phyloP scores from a whole-genome alignment of 2,329 filamentous ascomycete genomes.

The Aspergillus persii region DNA sequence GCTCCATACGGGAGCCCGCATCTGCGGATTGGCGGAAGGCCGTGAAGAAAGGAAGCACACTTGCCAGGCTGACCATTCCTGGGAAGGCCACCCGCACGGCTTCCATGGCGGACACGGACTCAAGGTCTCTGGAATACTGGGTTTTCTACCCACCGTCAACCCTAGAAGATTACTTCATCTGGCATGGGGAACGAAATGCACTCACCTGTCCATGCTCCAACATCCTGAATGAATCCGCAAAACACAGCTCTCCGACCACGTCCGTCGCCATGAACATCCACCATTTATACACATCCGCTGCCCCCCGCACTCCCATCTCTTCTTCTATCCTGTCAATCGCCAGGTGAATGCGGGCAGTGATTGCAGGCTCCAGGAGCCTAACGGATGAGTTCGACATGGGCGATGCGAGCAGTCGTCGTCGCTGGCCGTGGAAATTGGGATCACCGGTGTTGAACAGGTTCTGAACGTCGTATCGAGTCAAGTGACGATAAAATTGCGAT shows the following conservation, averaged over 20 bases:
- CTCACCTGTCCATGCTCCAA: constrained; percentile 50
- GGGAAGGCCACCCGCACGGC: constrained; percentile 1
- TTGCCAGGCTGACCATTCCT: constrained; percentile 18
- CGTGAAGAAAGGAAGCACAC: constrained; percentile 19
- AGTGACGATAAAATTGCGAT: constrained; percentile 31
- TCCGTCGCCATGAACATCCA: constrained; percentile 56
- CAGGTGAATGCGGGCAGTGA: constrained; percentile 39
- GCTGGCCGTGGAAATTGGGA: constrained; percentile 30
- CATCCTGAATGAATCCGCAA: constrained; percentile 55
- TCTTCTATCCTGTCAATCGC: constrained; percentile 46
- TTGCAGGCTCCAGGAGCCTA: constrained; percentile 30
- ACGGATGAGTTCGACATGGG: constrained; percentile 46
- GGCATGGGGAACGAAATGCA: background rate
- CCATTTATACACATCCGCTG: constrained; percentile 54
- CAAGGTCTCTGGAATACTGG: constrained; percentile 43
- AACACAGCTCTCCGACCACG: constrained; percentile 53
- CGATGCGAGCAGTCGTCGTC: constrained; percentile 35
- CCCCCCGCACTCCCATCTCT: constrained; percentile 41
- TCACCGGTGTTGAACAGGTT: constrained; percentile 45
- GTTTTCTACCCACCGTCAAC: constrained; percentile 28
- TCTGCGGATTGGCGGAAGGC: constrained; percentile 17
- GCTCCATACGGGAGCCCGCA: constrained; percentile 15
- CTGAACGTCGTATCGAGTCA: constrained; percentile 12
- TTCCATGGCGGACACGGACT: constrained; percentile 10
- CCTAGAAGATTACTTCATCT: too few relatives aligned